phyloP scores from a whole-genome alignment of 345 rosid species.

The Eucalyptus polyanthemos region DNA sequence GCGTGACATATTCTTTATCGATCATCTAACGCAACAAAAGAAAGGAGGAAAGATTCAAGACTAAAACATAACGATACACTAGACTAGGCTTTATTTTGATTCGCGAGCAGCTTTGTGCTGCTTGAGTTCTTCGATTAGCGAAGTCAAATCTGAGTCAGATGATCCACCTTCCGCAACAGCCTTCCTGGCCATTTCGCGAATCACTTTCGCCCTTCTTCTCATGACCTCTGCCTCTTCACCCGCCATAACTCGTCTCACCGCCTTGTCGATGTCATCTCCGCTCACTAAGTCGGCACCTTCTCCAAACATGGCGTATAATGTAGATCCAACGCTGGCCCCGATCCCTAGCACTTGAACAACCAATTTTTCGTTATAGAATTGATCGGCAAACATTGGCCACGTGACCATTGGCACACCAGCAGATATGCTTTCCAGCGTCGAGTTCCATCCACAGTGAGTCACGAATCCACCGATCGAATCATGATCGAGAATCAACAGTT shows the following conservation, averaged over 20 bases:
- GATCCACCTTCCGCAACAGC: slow-evolving; percentile 24
- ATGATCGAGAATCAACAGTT: slow-evolving; percentile 10
- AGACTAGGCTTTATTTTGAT: neutral
- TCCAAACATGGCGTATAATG: neutral
- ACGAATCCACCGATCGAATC: slow-evolving; percentile 2
- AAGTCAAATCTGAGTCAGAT: neutral
- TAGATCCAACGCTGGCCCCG: neutral
- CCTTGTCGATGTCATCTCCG: neutral
- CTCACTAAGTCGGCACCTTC: neutral
- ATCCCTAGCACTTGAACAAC: neutral
- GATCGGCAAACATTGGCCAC: slow-evolving; percentile 6
- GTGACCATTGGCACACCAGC: slow-evolving; percentile 15
- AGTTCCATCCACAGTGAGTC: slow-evolving; percentile 23
- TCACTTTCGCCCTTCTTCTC: neutral
- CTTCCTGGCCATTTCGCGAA: slow-evolving; percentile 4
- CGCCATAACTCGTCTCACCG: neutral
- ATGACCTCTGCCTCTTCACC: neutral
- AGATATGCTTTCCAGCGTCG: slow-evolving; percentile 2
- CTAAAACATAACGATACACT: neutral
- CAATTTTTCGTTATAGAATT: neutral
- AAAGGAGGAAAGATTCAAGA: neutral
- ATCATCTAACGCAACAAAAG: neutral
- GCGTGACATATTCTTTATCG: neutral
- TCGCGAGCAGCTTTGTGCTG: neutral
- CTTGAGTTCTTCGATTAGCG: neutral